Evolutionary conservation across 768 basidiomycete species (phyloP), one percentile per base, ranked within the genome.

Genomic region (Boletus insuetus): DNA sequence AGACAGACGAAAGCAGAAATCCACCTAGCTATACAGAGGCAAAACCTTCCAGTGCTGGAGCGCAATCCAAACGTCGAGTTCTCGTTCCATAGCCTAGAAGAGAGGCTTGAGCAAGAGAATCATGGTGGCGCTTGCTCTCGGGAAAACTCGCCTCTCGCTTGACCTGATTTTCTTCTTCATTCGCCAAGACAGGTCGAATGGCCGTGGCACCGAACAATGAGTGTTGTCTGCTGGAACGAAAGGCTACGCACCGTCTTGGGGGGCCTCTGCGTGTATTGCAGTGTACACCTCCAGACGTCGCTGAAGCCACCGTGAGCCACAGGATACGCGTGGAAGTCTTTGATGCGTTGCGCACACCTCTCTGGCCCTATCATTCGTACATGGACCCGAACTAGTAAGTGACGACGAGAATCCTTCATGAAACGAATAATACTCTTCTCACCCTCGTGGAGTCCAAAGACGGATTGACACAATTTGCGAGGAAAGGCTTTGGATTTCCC

Each of bases 1-100:
- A 74, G 74, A 11, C 58, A 74, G 19, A 74, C 64, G 48, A 74
- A 68, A 6, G 74, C 67, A 34, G 50, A 70, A 61, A 44, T 19
- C 73, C 73, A 35, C 59, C 64, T 4, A 74, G n/a, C n/a, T n/a
- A n/a, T n/a, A n/a, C n/a, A n/a, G 55, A 37, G 72, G 64, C 16
- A 74, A 24, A 26, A 74, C 26, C 16, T 74, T 75, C 17, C 3
- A 59, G 43, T 74, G 72, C 39, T 3, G 29, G 75, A 61, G 14
- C 39, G 31, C 26, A 22, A 49, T n/a, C 73, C 73, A 74, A 35
- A 75, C 61, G 1, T 46, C 14, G 49, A 72, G 56, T 20, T 73
- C 72, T n/a, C 60, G 65, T 14, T 53, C 13, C 19, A 74, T 46
- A 16, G 63, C 54, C 71, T 73, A 35, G 32, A 3, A 31, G 7